These are phyloP conservation scores for Floccularia luteovirens DNA, from an alignment of 768 basidiomycete species.

Conservation along the genomic window DNA sequence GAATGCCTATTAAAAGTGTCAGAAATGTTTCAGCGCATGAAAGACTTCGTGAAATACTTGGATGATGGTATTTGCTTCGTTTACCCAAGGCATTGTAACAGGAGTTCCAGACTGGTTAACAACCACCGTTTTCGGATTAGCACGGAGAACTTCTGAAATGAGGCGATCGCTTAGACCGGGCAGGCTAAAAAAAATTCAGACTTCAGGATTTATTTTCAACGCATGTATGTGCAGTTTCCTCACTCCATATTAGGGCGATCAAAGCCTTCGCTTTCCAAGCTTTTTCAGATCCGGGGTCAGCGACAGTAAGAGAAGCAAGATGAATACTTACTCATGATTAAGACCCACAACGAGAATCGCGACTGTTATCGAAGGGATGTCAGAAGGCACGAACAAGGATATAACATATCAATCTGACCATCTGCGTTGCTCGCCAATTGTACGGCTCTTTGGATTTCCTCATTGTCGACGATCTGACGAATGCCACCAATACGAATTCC, in stretches of 20 bases:
- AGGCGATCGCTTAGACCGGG: conserved; percentile 45
- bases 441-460: conserved; percentile 32
- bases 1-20: conserved; percentile 26
- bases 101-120: conserved; percentile 51
- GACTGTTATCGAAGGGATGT: conserved; percentile 16
- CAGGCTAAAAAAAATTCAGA: conserved; percentile 21
- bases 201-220: background rate
- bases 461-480: conserved; percentile 23
- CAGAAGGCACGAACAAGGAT: no score
- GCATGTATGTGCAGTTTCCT: conserved; percentile 3
- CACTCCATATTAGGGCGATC: conserved; percentile 43
- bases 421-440: conserved; percentile 30
- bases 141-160: conserved; percentile 36
- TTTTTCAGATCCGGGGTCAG: no score
- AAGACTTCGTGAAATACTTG: conserved; percentile 20
- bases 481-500: conserved; percentile 29
- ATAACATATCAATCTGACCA: conserved; percentile 17
- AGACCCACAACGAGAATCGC: conserved; percentile 44
- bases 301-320: background rate
- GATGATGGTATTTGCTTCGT: conserved; percentile 24
- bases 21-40: background rate
- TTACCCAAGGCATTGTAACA: conserved; percentile 49
- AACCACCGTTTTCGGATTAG: conserved; percentile 48
- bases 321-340: conserved; percentile 40
- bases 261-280: conserved; percentile 52